phyloP scores from a whole-genome alignment of 495 filamentous ascomycete species.

The Lentithecium fluviatile region DNA sequence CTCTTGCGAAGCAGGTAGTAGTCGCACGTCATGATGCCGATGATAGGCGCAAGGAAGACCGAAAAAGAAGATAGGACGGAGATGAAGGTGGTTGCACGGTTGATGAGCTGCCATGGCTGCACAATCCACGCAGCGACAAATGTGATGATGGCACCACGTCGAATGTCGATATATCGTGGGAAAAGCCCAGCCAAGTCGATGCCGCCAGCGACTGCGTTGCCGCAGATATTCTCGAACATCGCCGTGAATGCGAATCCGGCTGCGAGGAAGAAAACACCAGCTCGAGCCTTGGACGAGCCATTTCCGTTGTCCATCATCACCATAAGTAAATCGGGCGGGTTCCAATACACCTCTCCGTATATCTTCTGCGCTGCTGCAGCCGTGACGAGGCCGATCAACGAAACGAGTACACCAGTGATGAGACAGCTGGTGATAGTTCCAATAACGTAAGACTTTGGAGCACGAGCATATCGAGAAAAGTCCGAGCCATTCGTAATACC shows the following conservation, averaged over 20 bases:
- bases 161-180: constrained; percentile 53
- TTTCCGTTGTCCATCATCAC: constrained; percentile 28
- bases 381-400: constrained; percentile 42
- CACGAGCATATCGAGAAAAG: constrained; percentile 42
- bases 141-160: constrained; percentile 48
- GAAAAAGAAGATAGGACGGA: constrained; percentile 51
- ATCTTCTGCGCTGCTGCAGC: constrained; percentile 42
- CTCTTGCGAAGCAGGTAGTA: constrained; percentile 41
- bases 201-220: constrained; percentile 22
- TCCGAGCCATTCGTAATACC: constrained; percentile 48
- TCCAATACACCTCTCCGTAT: constrained; percentile 44
- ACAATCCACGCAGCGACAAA: constrained; percentile 50
- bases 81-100: constrained; percentile 51
- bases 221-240: constrained; percentile 30
- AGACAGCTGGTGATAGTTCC: constrained; percentile 33
- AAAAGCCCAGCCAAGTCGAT: constrained; percentile 37
- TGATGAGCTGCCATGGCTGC: constrained; percentile 54
- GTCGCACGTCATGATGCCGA: constrained; percentile 46
- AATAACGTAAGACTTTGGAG: constrained; percentile 37
- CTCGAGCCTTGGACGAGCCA: constrained; percentile 18
- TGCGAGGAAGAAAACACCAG: constrained; percentile 28
- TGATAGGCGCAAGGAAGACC: constrained; percentile 51
- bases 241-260: constrained; percentile 26
- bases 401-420: constrained; percentile 17
- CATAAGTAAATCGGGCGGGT: constrained; percentile 25